These are phyloP conservation scores for Eremochloa ophiuroides DNA, from an alignment of 176 grass and related monocot genomes.

Conservation along the genomic window DNA sequence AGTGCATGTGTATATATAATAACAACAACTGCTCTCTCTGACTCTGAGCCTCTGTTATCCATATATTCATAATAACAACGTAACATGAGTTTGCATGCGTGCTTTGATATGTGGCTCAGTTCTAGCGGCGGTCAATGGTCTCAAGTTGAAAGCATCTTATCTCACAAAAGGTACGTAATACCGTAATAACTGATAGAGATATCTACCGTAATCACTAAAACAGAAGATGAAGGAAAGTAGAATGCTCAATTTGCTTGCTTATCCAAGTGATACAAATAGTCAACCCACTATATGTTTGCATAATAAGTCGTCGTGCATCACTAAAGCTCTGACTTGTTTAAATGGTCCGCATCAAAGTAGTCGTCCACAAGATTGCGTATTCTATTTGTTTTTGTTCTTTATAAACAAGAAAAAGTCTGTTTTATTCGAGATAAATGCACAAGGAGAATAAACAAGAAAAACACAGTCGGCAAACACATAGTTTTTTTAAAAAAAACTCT, in stretches of 20 bases:
- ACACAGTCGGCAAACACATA: too few relatives aligned
- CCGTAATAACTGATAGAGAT: rapidly evolving
- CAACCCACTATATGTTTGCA: neutral
- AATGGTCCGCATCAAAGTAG: neutral
- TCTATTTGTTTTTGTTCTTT: neutral
- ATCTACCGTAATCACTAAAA: too few relatives aligned
- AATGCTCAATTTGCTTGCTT: neutral
- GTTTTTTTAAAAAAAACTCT: too few relatives aligned
- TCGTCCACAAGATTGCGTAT: neutral
- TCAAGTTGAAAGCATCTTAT: slow-evolving; percentile 23
- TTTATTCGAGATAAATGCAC: neutral
- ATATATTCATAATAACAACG: neutral
- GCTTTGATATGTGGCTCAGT: neutral
- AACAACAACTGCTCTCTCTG: neutral
- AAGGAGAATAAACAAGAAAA: too few relatives aligned
- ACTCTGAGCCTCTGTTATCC: neutral
- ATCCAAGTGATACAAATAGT: neutral
- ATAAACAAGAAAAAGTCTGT: neutral
- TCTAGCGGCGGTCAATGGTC: slow-evolving; percentile 41
- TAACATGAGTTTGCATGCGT: slow-evolving; percentile 1
- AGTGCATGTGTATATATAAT: neutral
- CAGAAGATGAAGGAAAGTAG: neutral
- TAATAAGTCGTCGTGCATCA: neutral
- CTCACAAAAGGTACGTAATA: slow-evolving; percentile 48
- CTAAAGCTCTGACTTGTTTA: neutral